phyloP scores from a whole-genome alignment of 83 land plant species.

The Larix sibirica region DNA sequence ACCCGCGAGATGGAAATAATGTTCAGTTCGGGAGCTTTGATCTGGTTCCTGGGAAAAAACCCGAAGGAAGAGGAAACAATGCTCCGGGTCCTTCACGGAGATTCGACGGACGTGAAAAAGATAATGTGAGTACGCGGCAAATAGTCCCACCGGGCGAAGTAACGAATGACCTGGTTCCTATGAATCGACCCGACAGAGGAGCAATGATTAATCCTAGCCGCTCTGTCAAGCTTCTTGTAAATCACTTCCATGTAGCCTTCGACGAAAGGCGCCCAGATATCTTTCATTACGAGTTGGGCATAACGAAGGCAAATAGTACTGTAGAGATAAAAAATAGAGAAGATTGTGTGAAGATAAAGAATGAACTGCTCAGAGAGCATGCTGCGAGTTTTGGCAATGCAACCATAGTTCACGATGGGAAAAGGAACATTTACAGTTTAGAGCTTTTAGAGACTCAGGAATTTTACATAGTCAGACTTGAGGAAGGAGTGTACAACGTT shows the following conservation, averaged over 20 bases:
- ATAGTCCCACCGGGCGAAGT: too few relatives aligned
- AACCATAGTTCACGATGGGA: conserved; percentile 41
- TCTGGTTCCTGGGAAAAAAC: too few relatives aligned
- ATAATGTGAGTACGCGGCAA: too few relatives aligned
- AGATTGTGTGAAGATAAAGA: conserved; percentile 13
- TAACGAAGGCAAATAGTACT: neutral
- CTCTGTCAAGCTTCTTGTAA: conserved; percentile 13
- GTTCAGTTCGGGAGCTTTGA: too few relatives aligned
- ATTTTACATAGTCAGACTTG: conserved; percentile 12
- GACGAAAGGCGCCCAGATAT: neutral
- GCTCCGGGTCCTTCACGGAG: too few relatives aligned
- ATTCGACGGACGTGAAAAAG: too few relatives aligned
- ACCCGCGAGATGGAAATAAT: too few relatives aligned
- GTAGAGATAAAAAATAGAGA: neutral
- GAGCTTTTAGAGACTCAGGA: neutral
- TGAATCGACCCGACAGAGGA: neutral
- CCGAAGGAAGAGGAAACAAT: too few relatives aligned
- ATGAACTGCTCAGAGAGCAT: conserved; percentile 12
- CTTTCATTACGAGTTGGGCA: conserved; percentile 34
- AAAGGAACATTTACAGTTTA: conserved; percentile 34
- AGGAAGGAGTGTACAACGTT: conserved; percentile 10
- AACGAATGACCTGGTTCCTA: neutral
- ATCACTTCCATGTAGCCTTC: conserved; percentile 36
- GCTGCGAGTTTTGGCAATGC: conserved; percentile 4
- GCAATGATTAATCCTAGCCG: too few relatives aligned